Percentiles rank a stretch among this genome's conserved stretches.
These are phyloP conservation scores for Corrigiola litoralis DNA, from an alignment of 179 eudicot species.

Conservation along the genomic window DNA sequence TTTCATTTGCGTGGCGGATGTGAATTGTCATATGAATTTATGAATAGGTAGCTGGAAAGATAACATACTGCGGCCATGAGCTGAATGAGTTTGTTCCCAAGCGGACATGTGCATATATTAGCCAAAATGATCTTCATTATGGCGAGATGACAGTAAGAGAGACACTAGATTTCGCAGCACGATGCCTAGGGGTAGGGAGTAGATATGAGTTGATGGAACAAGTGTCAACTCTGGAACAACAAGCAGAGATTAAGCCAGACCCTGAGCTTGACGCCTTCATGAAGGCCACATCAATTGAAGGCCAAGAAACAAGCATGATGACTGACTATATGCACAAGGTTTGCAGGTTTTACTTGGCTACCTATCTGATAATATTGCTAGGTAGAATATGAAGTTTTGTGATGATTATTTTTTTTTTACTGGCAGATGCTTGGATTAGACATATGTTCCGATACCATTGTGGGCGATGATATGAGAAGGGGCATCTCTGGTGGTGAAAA, in stretches of 20 bases:
- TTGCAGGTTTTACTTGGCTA: constrained; percentile 6
- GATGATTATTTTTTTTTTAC: neutral
- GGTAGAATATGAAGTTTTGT: no score
- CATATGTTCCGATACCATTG: constrained; percentile 63
- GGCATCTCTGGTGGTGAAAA: constrained; percentile 94
- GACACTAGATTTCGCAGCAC: constrained; percentile 67
- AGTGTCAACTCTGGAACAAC: constrained; percentile 52
- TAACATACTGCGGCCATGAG: constrained; percentile 73
- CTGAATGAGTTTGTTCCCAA: constrained; percentile 58
- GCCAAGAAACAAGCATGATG: constrained; percentile 54
- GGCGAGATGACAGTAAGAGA: constrained; percentile 86
- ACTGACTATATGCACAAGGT: constrained; percentile 86
- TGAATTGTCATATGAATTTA: neutral
- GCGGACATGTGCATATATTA: constrained; percentile 66
- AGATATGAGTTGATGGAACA: constrained; percentile 58
- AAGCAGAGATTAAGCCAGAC: constrained; percentile 63
- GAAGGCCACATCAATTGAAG: constrained; percentile 62
- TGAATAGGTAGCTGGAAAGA: constrained; percentile 45
- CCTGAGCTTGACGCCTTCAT: constrained; percentile 71
- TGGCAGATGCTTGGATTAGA: constrained; percentile 76
- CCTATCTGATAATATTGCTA: no score
- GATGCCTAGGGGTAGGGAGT: constrained; percentile 74
- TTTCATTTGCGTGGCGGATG: no score
- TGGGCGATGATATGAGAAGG: constrained; percentile 84
- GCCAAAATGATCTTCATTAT: constrained; percentile 64